These are phyloP conservation scores for Stephania cephalantha DNA, from an alignment of 164 flowering plant species.

Conservation along the genomic window DNA sequence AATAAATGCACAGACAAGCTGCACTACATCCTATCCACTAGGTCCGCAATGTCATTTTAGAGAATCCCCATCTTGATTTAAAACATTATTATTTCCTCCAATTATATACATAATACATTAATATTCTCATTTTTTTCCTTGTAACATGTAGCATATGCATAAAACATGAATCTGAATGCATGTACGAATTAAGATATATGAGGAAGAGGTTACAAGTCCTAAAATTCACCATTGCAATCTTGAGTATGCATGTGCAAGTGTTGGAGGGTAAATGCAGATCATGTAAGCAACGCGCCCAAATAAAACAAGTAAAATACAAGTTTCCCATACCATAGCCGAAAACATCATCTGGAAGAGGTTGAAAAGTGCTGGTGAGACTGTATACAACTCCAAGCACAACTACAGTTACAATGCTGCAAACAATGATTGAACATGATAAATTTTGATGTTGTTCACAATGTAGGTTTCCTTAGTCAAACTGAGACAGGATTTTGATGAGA, in stretches of 20 bases:
- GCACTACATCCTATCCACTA: no score
- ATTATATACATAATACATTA: no score
- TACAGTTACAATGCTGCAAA: constrained; percentile 62
- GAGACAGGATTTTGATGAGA: background rate
- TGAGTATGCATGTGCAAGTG: no score
- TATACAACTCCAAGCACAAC: constrained; percentile 64
- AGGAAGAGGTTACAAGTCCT: background rate
- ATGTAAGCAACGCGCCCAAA: background rate
- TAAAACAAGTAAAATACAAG: background rate
- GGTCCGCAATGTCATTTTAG: no score
- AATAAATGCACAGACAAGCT: no score
- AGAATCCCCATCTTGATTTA: no score
- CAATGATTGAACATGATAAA: constrained; percentile 8
- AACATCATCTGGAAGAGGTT: constrained; percentile 72
- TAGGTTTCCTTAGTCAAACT: background rate
- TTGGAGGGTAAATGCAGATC: background rate
- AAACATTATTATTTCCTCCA: no score
- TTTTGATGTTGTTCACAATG: background rate
- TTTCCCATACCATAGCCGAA: constrained; percentile 65
- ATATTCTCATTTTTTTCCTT: no score
- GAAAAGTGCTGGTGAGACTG: constrained; percentile 41
- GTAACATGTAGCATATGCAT: no score
- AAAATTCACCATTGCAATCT: background rate
- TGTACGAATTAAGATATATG: background rate
- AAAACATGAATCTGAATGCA: background rate